These are phyloP conservation scores for Talaromyces atroroseus DNA, from an alignment of 2,329 filamentous ascomycete genomes.

Conservation along the genomic window DNA sequence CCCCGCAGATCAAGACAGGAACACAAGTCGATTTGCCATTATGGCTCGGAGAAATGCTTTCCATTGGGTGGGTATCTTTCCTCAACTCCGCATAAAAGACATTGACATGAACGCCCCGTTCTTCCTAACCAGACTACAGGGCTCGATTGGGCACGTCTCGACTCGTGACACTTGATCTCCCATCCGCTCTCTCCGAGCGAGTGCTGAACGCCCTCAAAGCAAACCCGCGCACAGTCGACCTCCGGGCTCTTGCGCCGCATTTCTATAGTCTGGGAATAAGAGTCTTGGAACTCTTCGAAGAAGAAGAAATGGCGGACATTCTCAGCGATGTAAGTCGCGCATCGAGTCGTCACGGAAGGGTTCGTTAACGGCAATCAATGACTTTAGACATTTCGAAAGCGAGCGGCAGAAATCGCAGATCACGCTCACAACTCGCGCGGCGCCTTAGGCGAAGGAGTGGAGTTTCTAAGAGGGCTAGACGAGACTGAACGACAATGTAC, in stretches of 20 bases:
- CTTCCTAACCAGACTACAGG: constrained; percentile 19
- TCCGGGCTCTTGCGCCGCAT: constrained; percentile 76
- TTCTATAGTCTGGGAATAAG: constrained; percentile 82
- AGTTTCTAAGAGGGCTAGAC: constrained; percentile 83
- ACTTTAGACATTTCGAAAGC: constrained; percentile 66
- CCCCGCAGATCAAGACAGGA: constrained; percentile 64
- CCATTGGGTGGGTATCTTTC: constrained; percentile 36
- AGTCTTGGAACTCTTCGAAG: constrained; percentile 86
- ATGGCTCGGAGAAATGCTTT: constrained; percentile 91
- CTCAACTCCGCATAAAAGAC: not conserved
- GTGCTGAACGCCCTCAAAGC: constrained; percentile 89
- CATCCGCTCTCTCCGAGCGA: constrained; percentile 66
- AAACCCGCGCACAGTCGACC: constrained; percentile 76
- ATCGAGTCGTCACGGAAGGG: not conserved
- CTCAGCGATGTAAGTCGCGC: constrained; percentile 46
- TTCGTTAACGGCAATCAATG: not conserved
- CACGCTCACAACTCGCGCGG: constrained; percentile 81
- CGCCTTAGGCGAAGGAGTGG: constrained; percentile 60
- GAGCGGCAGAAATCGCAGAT: constrained; percentile 77
- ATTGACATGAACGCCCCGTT: not conserved
- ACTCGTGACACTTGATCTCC: constrained; percentile 75
- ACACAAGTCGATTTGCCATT: constrained; percentile 78
- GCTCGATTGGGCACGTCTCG: constrained; percentile 46
- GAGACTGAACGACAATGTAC: constrained; percentile 73
- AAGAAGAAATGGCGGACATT: constrained; percentile 72